Evolutionary conservation across 139 green algal species (phyloP).

Genomic region (Edaphochlamys debaryana): DNA sequence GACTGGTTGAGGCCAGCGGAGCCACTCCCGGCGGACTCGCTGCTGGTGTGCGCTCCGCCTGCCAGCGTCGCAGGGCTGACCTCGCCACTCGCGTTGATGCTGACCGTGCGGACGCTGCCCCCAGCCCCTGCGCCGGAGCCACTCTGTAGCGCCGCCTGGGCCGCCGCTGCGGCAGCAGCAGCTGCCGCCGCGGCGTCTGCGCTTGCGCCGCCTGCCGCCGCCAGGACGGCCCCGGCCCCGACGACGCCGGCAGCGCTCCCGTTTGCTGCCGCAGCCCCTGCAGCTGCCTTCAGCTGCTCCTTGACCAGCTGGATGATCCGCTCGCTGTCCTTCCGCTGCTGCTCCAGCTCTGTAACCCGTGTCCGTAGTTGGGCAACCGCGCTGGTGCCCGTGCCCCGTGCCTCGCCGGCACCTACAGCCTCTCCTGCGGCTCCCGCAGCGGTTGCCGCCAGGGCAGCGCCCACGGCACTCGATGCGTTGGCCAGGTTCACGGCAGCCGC

Average conservation of each 20-base stretch:
- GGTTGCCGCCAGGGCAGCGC: too few species aligned
- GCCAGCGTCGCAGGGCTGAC: too few species aligned
- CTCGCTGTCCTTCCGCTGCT: slow-evolving; percentile 32
- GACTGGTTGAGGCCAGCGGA: too few species aligned
- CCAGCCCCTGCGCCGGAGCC: too few species aligned
- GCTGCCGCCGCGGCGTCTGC: neutral
- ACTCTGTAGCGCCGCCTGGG: too few species aligned
- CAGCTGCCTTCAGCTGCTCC: slow-evolving; percentile 28
- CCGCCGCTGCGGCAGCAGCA: too few species aligned
- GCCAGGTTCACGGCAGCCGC: too few species aligned
- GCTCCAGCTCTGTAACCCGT: slow-evolving; percentile 9
- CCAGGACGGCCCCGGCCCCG: neutral
- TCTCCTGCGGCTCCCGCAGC: neutral
- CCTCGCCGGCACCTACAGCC: slow-evolving; percentile 3
- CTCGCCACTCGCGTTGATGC: too few species aligned
- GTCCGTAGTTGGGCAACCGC: slow-evolving; percentile 11
- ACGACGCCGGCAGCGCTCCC: neutral
- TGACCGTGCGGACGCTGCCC: too few species aligned
- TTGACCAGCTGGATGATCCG: slow-evolving; percentile 31
- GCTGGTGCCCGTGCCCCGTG: neutral
- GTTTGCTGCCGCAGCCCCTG: neutral
- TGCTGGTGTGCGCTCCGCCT: too few species aligned
- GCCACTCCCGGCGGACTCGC: too few species aligned
- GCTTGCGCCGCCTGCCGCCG: neutral
- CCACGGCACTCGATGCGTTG: too few species aligned